Percentiles rank a stretch among this genome's conserved stretches.
Evolutionary conservation across 1,284 basidiomycete genomes (phyloP).

Genomic region (Apiotrichum mycotoxinovorans): DNA sequence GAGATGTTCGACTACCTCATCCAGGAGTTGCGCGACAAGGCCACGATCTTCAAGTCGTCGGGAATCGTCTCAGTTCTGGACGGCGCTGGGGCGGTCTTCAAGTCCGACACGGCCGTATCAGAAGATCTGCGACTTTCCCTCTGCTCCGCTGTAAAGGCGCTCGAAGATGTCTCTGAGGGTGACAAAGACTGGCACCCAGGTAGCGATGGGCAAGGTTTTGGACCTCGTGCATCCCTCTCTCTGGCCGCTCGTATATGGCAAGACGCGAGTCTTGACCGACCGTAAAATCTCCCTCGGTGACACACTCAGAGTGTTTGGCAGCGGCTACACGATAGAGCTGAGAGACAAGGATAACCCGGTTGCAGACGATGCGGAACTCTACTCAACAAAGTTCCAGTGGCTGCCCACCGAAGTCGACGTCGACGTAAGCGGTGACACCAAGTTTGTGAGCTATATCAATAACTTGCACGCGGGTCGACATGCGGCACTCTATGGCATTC

Average conservation of each 20-base stretch:
- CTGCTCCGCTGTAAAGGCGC: background rate
- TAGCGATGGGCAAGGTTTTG: slow-evolving; percentile 6
- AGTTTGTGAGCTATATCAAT: slow-evolving; percentile 13
- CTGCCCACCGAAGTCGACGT: slow-evolving; percentile 17
- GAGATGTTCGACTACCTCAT: slow-evolving; percentile 12
- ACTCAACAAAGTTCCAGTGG: slow-evolving; percentile 18
- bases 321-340: slow-evolving; percentile 3
- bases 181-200: slow-evolving; percentile 20
- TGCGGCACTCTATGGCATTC: background rate
- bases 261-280: slow-evolving; percentile 8
- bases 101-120: slow-evolving; percentile 1
- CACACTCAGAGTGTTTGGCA: background rate
- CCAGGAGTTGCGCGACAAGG: slow-evolving; percentile 15
- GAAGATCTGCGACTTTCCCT: background rate
- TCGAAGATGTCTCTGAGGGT: slow-evolving; percentile 6
- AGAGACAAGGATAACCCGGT: background rate
- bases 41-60: slow-evolving; percentile 1
- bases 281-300: slow-evolving; percentile 1
- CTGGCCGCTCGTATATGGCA: slow-evolving; percentile 17
- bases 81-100: slow-evolving; percentile 1
- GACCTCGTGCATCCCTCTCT: slow-evolving; percentile 19
- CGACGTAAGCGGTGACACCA: background rate
- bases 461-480: slow-evolving; percentile 8
- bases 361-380: background rate
- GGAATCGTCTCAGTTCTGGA: slow-evolving; percentile 7